Evolutionary conservation across 2,329 filamentous ascomycete species (phyloP), one percentile per base, ranked within the genome.

Genomic region (Xylaria hypoxylon): DNA sequence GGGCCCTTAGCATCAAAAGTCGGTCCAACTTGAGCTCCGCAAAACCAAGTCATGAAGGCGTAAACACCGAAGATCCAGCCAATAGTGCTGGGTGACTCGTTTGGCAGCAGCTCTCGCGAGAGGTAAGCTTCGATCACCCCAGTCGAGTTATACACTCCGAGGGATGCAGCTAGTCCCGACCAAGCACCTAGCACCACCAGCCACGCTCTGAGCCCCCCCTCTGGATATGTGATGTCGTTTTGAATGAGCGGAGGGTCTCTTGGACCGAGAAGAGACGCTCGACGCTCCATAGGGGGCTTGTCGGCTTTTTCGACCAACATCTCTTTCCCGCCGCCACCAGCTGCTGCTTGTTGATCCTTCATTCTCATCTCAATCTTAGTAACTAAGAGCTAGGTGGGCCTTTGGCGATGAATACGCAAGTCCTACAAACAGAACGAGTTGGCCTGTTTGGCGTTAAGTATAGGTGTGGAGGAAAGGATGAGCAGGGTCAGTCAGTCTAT

Each of bases 11-110:
- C 52, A 24, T 63, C 61, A 22, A 63, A 63, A 17, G 61, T 63
- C 15, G 61, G 61, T 3, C 61, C 61, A 24, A 63, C 61, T 38
- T 63, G 61, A 33, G 61, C 61, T 26, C 61, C 55, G 55, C 61
- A 64, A 24, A 64, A 52, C 55, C 55, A 64, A n/a, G 55, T 64
- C 61, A 64, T 64, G 28, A 64, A 64, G 38, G 61, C 53, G 33
- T 64, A 64, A 3, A 64, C 47, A 31, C 61, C 61, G 19, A 64
- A 64, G 40, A 59, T 64, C 55, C 61, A 64, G 10, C 61, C 61
- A 42, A 64, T 64, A 17, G 55, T 59, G 24, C 61, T 64, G 5
- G 55, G 55, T 13, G 55, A 64, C n/a, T 64, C 55, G 24, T 53
- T 22, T 3, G 19, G 28, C 38, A 64, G 35, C 40, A 64, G n/a